Conservation (phyloP, 345 rosid species). For the Nasturtium officinale region DNA sequence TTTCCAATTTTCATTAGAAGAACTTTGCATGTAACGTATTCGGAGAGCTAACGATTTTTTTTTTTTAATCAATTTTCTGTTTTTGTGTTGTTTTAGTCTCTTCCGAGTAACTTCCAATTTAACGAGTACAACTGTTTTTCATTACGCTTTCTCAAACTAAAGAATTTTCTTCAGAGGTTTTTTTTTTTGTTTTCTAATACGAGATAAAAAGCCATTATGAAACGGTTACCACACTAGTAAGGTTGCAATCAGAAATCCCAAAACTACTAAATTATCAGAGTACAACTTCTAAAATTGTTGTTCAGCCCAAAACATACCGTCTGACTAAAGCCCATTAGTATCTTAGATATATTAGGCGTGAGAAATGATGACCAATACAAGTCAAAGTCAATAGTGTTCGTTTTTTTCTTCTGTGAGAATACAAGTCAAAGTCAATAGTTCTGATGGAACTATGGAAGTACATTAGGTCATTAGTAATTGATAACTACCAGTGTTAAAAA, state of each 20-base stretch:
- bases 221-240: neutral
- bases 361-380: neutral
- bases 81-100: neutral
- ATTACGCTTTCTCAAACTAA: neutral
- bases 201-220: neutral
- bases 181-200: neutral
- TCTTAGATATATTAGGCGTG: neutral
- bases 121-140: neutral
- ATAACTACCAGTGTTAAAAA: neutral
- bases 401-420: no score
- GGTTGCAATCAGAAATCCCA: neutral
- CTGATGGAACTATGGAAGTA: neutral
- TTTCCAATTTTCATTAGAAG: neutral
- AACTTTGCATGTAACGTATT: neutral
- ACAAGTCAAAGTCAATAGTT: no score
- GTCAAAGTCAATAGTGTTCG: no score
- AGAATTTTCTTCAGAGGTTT: no score
- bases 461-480: neutral
- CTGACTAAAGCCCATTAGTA: neutral
- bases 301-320: neutral
- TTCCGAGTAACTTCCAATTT: neutral
- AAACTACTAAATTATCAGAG: neutral
- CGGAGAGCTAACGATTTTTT: neutral
- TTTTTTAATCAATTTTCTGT: neutral
- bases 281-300: neutral